A percentile compares a stretch with the other conserved stretches of the same genome.
phyloP scores from a whole-genome alignment of 768 basidiomycete genomes.

The Tulasnella sp. region DNA sequence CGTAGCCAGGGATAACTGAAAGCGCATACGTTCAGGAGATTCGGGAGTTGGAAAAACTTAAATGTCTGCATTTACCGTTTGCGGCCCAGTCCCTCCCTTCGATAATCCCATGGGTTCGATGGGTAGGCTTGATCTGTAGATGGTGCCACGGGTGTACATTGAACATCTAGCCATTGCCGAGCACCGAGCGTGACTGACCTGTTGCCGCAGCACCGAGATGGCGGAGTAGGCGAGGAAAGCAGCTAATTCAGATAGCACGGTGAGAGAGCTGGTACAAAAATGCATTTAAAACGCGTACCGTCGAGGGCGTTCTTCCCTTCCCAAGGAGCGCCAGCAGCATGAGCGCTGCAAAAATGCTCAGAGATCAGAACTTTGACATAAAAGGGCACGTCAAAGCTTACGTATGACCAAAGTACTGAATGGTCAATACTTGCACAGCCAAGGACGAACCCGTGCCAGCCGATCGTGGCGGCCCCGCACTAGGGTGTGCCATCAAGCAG shows the following conservation, averaged over 20 bases:
- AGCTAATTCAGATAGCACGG: conserved; percentile 35
- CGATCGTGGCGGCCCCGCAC: conserved; percentile 67
- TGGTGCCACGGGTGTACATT: too few species aligned
- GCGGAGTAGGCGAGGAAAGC: conserved; percentile 79
- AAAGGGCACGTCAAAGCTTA: conserved; percentile 38
- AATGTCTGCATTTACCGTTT: conserved; percentile 52
- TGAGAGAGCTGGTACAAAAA: background rate
- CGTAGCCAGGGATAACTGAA: conserved; percentile 73
- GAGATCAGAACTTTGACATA: background rate
- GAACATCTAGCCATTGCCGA: background rate
- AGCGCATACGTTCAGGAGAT: conserved; percentile 33
- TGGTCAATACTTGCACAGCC: conserved; percentile 56
- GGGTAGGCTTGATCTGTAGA: conserved; percentile 54
- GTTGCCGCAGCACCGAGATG: conserved; percentile 78
- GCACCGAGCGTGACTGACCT: conserved; percentile 44
- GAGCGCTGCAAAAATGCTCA: conserved; percentile 50
- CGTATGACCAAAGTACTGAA: conserved; percentile 74
- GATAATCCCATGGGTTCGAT: conserved; percentile 74
- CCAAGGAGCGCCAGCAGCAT: conserved; percentile 80
- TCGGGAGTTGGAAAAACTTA: conserved; percentile 40
- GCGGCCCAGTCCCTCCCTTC: conserved; percentile 63
- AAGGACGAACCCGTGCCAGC: conserved; percentile 57
- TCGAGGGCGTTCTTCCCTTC: conserved; percentile 84
- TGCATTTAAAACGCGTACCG: conserved; percentile 36
- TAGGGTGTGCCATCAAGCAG: conserved; percentile 85